These are phyloP conservation scores for Ustilago esculenta DNA, from an alignment of 1,284 basidiomycete species.

Conservation along the genomic window DNA sequence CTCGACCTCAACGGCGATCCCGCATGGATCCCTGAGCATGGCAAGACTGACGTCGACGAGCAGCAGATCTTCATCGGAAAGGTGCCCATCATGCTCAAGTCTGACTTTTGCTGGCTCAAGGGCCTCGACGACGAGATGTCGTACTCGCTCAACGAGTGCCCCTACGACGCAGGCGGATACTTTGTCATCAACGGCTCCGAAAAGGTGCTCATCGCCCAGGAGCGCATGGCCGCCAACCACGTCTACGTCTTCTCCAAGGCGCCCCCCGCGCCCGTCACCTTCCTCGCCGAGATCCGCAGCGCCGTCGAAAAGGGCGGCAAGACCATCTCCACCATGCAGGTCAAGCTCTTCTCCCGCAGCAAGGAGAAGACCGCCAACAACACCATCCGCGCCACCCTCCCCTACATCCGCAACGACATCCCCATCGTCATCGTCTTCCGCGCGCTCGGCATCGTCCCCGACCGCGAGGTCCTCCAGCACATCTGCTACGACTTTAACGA, in stretches of 20 bases:
- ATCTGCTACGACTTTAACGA: conserved; percentile 99
- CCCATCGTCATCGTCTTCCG: conserved; percentile 99
- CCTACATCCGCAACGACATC: conserved; percentile 97
- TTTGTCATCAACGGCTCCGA: conserved; percentile 99
- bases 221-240: conserved; percentile 99
- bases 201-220: conserved; percentile 98
- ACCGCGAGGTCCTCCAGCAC: conserved; percentile 96
- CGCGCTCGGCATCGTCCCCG: conserved; percentile 95
- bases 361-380: conserved; percentile 84
- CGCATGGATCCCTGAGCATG: conserved; percentile 76
- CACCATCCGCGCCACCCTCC: conserved; percentile 95
- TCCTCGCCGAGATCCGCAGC: conserved; percentile 95
- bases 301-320: conserved; percentile 98
- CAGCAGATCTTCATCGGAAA: conserved; percentile 96
- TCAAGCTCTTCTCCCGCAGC: conserved; percentile 92
- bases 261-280: conserved; percentile 93
- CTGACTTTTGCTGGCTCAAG: conserved; percentile 91
- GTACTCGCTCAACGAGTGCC: conserved; percentile 94
- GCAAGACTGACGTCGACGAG: conserved; percentile 72
- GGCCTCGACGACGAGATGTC: conserved; percentile 81
- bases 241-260: conserved; percentile 99
- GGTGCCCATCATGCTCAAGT: conserved; percentile 97
- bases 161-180: conserved; percentile 93
- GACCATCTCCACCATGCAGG: conserved; percentile 96
- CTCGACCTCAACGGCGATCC: conserved; percentile 76